These are phyloP conservation scores for Alloascoidea africana DNA, from an alignment of 805 yeast genomes.

Conservation along the genomic window DNA sequence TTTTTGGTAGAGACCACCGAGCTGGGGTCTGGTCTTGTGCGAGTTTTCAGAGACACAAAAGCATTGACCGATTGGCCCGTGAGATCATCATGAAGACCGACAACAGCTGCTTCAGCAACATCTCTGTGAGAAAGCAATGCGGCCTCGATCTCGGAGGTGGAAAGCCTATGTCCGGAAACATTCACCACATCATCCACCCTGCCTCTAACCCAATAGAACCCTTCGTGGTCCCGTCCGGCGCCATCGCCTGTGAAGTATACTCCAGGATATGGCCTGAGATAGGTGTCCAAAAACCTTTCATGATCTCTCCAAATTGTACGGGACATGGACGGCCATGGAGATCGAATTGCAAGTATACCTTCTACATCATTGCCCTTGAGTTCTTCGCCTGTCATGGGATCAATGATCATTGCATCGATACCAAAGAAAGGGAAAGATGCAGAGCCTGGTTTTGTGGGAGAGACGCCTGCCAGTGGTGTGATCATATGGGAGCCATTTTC, in stretches of 20 bases:
- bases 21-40: constrained; percentile 19
- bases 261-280: constrained; percentile 85
- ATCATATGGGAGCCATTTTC: constrained; percentile 94
- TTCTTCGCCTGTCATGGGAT: constrained; percentile 84
- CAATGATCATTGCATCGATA: constrained; percentile 77
- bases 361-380: constrained; percentile 80
- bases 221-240: constrained; percentile 94
- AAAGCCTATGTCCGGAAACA: constrained; percentile 92
- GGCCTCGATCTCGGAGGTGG: constrained; percentile 97
- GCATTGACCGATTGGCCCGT: constrained; percentile 98
- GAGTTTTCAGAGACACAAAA: constrained; percentile 61
- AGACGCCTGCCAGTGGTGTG: constrained; percentile 88
- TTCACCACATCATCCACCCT: constrained; percentile 98
- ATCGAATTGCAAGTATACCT: constrained; percentile 84
- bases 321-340: constrained; percentile 98
- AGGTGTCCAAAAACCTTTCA: constrained; percentile 76
- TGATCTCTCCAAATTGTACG: constrained; percentile 90
- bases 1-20: constrained; percentile 32
- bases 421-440: constrained; percentile 97
- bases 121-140: constrained; percentile 65
- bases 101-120: constrained; percentile 94
- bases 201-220: constrained; percentile 95
- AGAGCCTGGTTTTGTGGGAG: constrained; percentile 94
- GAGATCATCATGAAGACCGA: constrained; percentile 85
- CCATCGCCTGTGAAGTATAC: constrained; percentile 97